These are phyloP conservation scores for Coelastrella sp. DNA, from an alignment of 139 green algal genomes.

Conservation along the genomic window DNA sequence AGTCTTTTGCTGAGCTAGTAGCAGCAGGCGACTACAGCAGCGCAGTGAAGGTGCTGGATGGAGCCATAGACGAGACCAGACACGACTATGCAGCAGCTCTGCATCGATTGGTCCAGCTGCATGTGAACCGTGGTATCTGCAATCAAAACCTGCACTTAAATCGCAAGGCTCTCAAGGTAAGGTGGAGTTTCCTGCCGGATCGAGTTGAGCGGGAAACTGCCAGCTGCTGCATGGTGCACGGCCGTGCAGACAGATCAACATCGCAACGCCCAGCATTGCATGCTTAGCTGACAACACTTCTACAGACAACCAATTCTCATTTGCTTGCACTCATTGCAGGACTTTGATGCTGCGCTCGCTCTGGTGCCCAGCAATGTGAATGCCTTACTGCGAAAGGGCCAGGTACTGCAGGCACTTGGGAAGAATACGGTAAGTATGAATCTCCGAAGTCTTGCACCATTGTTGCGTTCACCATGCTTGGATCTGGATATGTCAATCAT, in stretches of 20 bases:
- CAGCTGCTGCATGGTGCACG: background rate
- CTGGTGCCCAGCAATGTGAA: slow-evolving; percentile 36
- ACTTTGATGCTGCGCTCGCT: slow-evolving; percentile 71
- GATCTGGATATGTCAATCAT: no score
- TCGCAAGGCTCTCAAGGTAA: slow-evolving; percentile 85
- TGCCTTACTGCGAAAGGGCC: slow-evolving; percentile 72
- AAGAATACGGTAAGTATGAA: slow-evolving; percentile 62
- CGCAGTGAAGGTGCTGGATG: slow-evolving; percentile 48
- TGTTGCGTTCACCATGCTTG: no score
- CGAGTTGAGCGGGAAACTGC: background rate
- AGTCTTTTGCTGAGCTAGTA: slow-evolving; percentile 9
- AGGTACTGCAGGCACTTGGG: slow-evolving; percentile 69
- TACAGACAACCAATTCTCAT: no score
- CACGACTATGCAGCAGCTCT: slow-evolving; percentile 18
- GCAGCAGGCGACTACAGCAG: slow-evolving; percentile 24
- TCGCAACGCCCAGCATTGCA: no score
- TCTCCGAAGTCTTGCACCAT: no score
- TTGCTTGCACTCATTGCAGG: no score
- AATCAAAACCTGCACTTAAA: slow-evolving; percentile 75
- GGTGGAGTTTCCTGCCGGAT: background rate
- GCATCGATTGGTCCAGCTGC: slow-evolving; percentile 45
- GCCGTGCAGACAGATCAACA: no score
- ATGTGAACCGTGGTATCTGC: slow-evolving; percentile 74
- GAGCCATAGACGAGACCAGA: slow-evolving; percentile 26
- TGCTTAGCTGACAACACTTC: no score